Conservation (phyloP, 1,284 basidiomycete species). For the Puccinia horiana region DNA sequence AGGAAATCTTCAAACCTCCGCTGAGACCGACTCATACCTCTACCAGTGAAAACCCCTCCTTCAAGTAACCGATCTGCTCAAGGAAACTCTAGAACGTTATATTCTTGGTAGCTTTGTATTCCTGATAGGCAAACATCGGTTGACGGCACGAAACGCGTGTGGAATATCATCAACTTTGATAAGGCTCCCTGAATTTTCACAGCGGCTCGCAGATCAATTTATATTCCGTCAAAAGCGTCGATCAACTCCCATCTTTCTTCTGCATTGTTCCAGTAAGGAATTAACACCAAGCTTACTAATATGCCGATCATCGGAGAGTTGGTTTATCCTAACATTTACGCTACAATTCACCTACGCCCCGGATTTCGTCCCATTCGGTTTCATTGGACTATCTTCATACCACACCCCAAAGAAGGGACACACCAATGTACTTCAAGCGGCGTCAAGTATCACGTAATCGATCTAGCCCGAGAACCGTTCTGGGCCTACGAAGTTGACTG, state of each 20-base stretch:
- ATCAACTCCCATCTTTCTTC: neutral
- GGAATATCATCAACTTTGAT: neutral
- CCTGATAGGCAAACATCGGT: neutral
- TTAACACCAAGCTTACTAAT: neutral
- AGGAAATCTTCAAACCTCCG: neutral
- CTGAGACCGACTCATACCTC: neutral
- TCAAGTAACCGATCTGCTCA: neutral
- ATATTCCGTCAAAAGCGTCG: neutral
- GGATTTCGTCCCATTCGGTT: conserved; percentile 26
- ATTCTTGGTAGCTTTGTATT: neutral
- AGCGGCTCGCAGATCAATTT: neutral
- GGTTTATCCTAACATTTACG: conserved; percentile 32
- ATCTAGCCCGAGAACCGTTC: neutral
- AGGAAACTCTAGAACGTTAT: neutral
- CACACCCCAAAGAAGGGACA: neutral
- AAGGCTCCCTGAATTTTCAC: neutral
- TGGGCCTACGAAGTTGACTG: conserved; percentile 37
- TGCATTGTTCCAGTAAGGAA: neutral
- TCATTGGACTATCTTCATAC: conserved; percentile 40
- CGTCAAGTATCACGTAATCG: conserved; percentile 16
- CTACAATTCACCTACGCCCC: conserved; percentile 29
- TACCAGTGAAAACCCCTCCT: neutral
- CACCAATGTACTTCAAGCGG: neutral
- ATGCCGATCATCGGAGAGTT: conserved; percentile 16
- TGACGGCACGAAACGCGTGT: neutral